Percentiles rank a stretch among this genome's conserved stretches.
Evolutionary conservation across 2,329 filamentous ascomycete genomes (phyloP).

Genomic region (Aspergillus ochraceus): DNA sequence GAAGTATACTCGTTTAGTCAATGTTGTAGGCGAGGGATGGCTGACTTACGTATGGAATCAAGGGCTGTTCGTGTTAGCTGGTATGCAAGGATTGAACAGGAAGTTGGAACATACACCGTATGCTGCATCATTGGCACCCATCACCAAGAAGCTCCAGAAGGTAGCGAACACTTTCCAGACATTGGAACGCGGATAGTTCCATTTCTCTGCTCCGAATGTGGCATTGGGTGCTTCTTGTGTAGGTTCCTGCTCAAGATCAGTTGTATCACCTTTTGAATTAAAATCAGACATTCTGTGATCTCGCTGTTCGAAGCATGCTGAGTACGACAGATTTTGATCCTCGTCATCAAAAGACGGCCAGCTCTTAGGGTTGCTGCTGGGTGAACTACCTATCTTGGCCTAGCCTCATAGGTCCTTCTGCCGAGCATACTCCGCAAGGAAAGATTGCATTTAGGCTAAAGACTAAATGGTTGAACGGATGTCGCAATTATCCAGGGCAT

Average conservation of each 20-base stretch:
- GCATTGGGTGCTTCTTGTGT: not conserved
- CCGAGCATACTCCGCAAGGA: too few species aligned
- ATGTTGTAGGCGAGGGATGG: not conserved
- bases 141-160: constrained; percentile 59
- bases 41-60: constrained; percentile 53
- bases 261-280: not conserved
- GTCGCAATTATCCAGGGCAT: too few species aligned
- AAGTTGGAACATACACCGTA: constrained; percentile 51
- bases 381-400: not conserved
- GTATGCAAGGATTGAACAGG: not conserved
- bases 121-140: constrained; percentile 60
- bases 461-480: not conserved
- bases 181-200: constrained; percentile 54
- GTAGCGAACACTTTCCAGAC: constrained; percentile 52
- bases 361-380: not conserved
- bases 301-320: not conserved
- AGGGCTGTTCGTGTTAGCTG: constrained; percentile 23
- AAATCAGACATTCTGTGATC: not conserved
- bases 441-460: not conserved
- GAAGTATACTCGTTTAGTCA: not conserved
- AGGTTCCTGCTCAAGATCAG: not conserved
- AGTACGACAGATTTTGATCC: too few species aligned
- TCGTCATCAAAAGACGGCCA: not conserved
- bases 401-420: not conserved
- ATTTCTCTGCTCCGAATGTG: constrained; percentile 22